A percentile compares a stretch with the other conserved stretches of the same genome.
phyloP scores from a whole-genome alignment of 106 monocot species.

The Iris macrosiphon region DNA sequence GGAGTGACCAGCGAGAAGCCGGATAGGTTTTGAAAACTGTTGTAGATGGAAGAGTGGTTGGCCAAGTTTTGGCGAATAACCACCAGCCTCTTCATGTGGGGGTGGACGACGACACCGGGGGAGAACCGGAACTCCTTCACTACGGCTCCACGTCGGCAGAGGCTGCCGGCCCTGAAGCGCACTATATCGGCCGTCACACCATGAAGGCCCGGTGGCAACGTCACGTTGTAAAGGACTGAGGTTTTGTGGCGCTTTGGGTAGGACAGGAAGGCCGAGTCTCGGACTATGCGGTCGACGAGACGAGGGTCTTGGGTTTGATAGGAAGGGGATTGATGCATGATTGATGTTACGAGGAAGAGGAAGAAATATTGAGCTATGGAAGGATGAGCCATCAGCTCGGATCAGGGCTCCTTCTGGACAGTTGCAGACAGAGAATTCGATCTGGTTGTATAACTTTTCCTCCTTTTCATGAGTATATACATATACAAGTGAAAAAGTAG shows the following conservation, averaged over 20 bases:
- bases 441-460: too few species aligned
- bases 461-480: too few species aligned
- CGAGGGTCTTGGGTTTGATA: constrained; percentile 18
- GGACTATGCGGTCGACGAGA: constrained; percentile 28
- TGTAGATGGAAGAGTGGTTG: constrained; percentile 38
- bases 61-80: constrained; percentile 37
- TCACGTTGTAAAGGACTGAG: constrained; percentile 32
- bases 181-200: constrained; percentile 20
- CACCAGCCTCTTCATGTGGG: constrained; percentile 27
- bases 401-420: too few species aligned
- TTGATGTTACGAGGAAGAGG: background rate
- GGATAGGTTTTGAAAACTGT: background rate
- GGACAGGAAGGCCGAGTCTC: constrained; percentile 28
- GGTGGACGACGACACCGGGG: constrained; percentile 24
- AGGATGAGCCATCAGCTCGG: constrained; percentile 13
- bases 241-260: constrained; percentile 28
- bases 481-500: too few species aligned
- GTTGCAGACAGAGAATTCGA: too few species aligned
- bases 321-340: background rate
- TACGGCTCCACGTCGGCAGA: constrained; percentile 28
- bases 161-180: constrained; percentile 37
- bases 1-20: constrained; percentile 43
- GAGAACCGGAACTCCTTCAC: constrained; percentile 37
- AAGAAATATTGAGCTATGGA: constrained; percentile 13
- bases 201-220: constrained; percentile 30